These are phyloP conservation scores for Chaetomium globosum DNA, from an alignment of 2,329 filamentous ascomycete species.

Conservation along the genomic window DNA sequence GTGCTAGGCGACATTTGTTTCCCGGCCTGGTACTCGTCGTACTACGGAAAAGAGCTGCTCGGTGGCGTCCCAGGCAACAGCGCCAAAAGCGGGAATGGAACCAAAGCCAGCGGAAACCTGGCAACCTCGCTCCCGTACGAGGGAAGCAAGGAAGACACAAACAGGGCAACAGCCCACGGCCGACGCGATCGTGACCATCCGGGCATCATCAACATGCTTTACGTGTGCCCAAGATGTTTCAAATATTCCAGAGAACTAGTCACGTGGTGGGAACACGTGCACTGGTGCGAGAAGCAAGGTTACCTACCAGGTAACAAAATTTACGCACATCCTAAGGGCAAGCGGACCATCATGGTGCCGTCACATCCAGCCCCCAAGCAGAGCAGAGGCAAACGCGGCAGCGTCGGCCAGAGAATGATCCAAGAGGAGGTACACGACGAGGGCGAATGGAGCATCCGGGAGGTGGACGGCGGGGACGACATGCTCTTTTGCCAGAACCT, in stretches of 20 bases:
- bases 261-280: conserved; percentile 61
- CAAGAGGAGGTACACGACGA: conserved; percentile 57
- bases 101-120: conserved; percentile 23
- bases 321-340: conserved; percentile 64
- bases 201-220: conserved; percentile 67
- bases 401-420: conserved; percentile 41
- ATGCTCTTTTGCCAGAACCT: conserved; percentile 92
- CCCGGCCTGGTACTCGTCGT: conserved; percentile 89
- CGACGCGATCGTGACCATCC: conserved; percentile 37
- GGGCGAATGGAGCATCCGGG: conserved; percentile 83
- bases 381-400: conserved; percentile 46
- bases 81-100: conserved; percentile 29
- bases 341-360: conserved; percentile 46
- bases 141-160: conserved; percentile 38
- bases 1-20: conserved; percentile 83
- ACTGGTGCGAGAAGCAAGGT: conserved; percentile 56
- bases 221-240: conserved; percentile 92
- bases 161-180: conserved; percentile 38
- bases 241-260: conserved; percentile 75
- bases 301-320: conserved; percentile 69
- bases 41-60: conserved; percentile 74
- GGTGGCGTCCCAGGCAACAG: conserved; percentile 49
- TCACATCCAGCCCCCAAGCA: conserved; percentile 38
- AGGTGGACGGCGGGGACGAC: conserved; percentile 86
- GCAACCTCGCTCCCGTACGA: conserved; percentile 14